Conservation (phyloP, 2,329 filamentous ascomycete genomes). For the Fusarium duplospermum region DNA sequence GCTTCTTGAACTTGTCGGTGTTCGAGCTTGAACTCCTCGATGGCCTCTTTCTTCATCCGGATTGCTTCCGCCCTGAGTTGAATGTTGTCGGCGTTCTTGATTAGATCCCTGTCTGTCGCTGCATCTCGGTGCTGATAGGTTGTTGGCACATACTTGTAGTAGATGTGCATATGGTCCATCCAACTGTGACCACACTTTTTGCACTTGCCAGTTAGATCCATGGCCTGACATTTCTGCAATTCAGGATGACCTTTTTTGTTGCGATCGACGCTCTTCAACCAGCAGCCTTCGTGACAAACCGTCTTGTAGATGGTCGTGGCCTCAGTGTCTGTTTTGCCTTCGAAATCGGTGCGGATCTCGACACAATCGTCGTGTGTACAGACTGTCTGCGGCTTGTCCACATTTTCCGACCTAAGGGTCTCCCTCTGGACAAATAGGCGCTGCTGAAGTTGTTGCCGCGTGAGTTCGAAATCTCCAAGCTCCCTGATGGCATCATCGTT, state of each 20-base stretch:
- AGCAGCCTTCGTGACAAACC: not conserved
- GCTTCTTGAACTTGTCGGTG: conserved; percentile 15
- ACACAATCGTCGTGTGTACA: not conserved
- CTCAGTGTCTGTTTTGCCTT: not conserved
- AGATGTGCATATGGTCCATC: conserved; percentile 26
- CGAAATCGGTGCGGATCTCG: not conserved
- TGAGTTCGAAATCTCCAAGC: not conserved
- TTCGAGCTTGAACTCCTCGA: conserved; percentile 9
- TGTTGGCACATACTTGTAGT: conserved; percentile 3
- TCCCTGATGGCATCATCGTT: not conserved
- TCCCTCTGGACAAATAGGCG: not conserved
- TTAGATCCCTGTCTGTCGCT: not conserved
- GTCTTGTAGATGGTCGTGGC: not conserved
- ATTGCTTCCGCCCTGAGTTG: conserved; percentile 6
- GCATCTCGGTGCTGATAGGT: conserved; percentile 1
- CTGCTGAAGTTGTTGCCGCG: not conserved
- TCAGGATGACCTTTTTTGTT: not conserved
- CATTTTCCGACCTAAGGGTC: not conserved
- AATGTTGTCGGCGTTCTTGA: not conserved
- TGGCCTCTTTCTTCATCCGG: conserved; percentile 1
- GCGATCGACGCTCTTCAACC: not conserved
- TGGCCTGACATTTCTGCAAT: not conserved
- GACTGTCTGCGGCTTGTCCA: not conserved
- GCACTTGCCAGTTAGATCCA: not conserved
- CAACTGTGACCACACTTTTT: not conserved